phyloP scores from a whole-genome alignment of 2,329 filamentous ascomycete genomes.

The Aspergillus vadensis region DNA sequence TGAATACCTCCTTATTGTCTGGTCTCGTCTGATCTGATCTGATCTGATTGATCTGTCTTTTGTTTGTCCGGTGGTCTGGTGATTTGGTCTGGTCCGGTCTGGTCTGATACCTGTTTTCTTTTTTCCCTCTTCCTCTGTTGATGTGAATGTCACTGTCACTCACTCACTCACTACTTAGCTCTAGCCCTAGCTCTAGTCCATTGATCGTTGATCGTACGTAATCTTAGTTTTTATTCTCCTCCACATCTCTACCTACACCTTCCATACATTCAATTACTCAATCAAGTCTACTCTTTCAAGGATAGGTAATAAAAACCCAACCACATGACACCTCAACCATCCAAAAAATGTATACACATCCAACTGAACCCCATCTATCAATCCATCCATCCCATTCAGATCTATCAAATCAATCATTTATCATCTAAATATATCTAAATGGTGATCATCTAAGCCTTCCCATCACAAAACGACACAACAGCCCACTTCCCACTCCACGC shows the following conservation, averaged over 20 bases:
- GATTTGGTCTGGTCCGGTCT: neutral
- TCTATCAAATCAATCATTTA: too few relatives aligned
- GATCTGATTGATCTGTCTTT: neutral
- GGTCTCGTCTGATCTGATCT: neutral
- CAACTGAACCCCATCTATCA: too few relatives aligned
- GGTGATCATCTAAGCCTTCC: conserved; percentile 54
- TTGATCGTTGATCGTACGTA: neutral
- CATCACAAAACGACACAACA: conserved; percentile 81
- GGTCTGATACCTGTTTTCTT: neutral
- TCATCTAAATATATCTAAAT: too few relatives aligned
- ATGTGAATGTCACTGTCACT: neutral
- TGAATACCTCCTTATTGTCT: neutral
- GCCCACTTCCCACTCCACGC: conserved; percentile 97
- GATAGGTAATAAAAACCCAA: too few relatives aligned
- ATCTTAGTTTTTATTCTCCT: neutral
- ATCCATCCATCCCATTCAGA: too few relatives aligned
- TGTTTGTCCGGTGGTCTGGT: neutral
- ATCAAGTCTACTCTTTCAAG: too few relatives aligned
- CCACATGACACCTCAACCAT: too few relatives aligned
- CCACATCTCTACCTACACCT: neutral
- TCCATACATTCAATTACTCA: too few relatives aligned
- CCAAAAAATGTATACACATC: too few relatives aligned
- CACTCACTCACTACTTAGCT: neutral
- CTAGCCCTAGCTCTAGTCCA: neutral
- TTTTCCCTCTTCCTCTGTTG: neutral